A percentile compares a stretch with the other conserved stretches of the same genome.
phyloP scores from a whole-genome alignment of 1,284 basidiomycete genomes.

The Rhizoctonia solani region DNA sequence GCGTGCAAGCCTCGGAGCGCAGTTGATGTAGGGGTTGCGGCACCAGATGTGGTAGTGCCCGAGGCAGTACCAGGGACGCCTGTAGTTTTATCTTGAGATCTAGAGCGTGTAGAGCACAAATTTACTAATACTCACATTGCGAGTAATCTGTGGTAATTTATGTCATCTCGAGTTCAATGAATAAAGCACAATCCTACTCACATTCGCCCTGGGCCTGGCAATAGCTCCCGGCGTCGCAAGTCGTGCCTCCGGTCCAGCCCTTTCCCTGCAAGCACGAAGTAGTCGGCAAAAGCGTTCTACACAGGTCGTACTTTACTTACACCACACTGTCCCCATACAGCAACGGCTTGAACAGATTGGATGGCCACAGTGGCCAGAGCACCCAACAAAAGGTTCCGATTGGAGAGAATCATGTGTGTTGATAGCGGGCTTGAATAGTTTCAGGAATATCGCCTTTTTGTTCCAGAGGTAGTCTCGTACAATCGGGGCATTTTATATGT shows the following conservation, averaged over 20 bases:
- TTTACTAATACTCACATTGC: conserved; percentile 1
- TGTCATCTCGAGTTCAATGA: neutral
- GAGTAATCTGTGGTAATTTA: neutral
- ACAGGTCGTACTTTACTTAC: neutral
- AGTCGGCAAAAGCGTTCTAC: neutral
- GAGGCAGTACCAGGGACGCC: conserved; percentile 14
- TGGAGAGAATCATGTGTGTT: neutral
- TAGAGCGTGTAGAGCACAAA: neutral
- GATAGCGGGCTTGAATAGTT: neutral
- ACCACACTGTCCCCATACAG: conserved; percentile 16
- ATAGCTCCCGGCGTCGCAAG: conserved; percentile 12
- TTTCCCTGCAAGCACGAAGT: no score
- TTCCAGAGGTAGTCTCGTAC: no score
- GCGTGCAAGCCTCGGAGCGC: conserved; percentile 26
- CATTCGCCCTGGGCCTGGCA: neutral
- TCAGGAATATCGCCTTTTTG: no score
- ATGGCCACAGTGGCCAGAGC: neutral
- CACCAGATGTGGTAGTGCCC: neutral
- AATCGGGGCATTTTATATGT: no score
- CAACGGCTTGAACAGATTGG: conserved; percentile 1
- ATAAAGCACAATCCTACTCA: neutral
- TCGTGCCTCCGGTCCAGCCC: conserved; percentile 25
- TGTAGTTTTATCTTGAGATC: neutral
- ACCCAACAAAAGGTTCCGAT: neutral
- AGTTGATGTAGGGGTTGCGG: conserved; percentile 12